Base-by-base conservation (phyloP, 2,329 filamentous ascomycete species). In the Colletotrichum sojae region DNA sequence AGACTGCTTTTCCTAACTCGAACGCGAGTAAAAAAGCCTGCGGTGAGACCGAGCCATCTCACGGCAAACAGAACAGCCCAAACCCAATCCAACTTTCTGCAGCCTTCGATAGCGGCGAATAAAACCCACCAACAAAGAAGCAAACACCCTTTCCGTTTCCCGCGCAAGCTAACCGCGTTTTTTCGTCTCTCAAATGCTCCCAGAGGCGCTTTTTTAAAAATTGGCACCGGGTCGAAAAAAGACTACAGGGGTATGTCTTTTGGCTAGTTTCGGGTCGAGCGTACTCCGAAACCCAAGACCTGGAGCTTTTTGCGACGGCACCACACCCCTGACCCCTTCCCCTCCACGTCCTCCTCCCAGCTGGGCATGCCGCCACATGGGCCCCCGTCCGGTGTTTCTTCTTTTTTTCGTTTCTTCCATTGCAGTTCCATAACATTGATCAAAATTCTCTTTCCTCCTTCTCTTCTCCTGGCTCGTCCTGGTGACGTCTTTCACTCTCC, bases 281-380 rank as follows among this genome's bases (percentile, higher is more conserved):
- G 39, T 15, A 63, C 57, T 57, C 67, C 67, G 67, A 69, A 67
- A 69, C 67, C 55, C 67, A 18, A 69, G 62, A 69, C 55, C 55
- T 46, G 52, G 54, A 20, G 55, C 49, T 62, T 56, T 55, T 27
- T 40, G 31, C 57, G 22, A 4, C 18, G 25, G 51, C 22, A 25
- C 8, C 3, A n/a, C 16, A 46, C 16, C 39, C 45, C 57, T 60
- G 45, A 18, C 45, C 45, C 45, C 45, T 46, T 46, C 45, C 15
- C 18, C 45, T 18, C 15, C 45, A 16, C 16, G 45, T 46, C 31
- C n/a, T 18, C 31, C 8, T 36, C 31, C 3, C 31, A 36, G 40
- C 16, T 13, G 0, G 6, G 10, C 13, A 25, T 8, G 13, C 40
- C 51, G 8, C 45, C 53, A 58, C 52, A 63, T 57, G 45, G 61